Percentiles rank a stretch among this genome's conserved stretches.
Evolutionary conservation across 441 rosid species (phyloP).

Genomic region (Pelargonium cotyledonis): DNA sequence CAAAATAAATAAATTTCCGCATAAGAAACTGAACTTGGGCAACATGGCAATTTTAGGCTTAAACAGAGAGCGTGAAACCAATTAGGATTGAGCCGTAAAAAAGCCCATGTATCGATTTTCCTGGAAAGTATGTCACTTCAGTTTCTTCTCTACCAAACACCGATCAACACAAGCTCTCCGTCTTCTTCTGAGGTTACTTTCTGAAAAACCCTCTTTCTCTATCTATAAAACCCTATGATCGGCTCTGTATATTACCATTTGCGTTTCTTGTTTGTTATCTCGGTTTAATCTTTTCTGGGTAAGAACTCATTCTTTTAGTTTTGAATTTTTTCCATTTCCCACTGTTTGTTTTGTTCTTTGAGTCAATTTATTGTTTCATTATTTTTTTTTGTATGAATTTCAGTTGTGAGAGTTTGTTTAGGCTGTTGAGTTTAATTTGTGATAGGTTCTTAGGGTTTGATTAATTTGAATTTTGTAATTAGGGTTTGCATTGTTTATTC

Average conservation of each 20-base stretch:
- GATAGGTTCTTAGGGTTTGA: too few relatives aligned
- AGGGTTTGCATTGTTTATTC: too few relatives aligned
- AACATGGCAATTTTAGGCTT: slow-evolving; percentile 21
- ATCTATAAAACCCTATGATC: slow-evolving; percentile 18
- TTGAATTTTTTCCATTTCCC: neutral
- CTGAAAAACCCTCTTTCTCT: neutral
- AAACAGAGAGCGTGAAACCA: neutral
- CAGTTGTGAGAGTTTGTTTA: too few relatives aligned
- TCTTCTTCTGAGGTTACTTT: slow-evolving; percentile 40
- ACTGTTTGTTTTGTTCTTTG: too few relatives aligned
- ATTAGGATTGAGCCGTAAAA: neutral
- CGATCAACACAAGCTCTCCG: slow-evolving; percentile 24
- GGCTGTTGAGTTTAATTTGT: too few relatives aligned
- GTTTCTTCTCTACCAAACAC: slow-evolving; percentile 40
- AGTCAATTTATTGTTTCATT: neutral
- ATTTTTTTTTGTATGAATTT: too few relatives aligned
- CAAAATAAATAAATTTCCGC: too few relatives aligned
- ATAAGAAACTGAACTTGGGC: slow-evolving; percentile 19
- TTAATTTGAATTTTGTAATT: too few relatives aligned
- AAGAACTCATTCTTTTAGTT: neutral
- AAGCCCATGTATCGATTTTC: neutral
- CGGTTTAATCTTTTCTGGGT: neutral
- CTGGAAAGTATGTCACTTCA: slow-evolving; percentile 33
- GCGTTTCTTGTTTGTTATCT: neutral
- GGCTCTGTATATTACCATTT: neutral